Percentiles rank a stretch among this genome's conserved stretches.
Conservation (phyloP, 2,329 filamentous ascomycete genomes). For the Calonectria honghensis region DNA sequence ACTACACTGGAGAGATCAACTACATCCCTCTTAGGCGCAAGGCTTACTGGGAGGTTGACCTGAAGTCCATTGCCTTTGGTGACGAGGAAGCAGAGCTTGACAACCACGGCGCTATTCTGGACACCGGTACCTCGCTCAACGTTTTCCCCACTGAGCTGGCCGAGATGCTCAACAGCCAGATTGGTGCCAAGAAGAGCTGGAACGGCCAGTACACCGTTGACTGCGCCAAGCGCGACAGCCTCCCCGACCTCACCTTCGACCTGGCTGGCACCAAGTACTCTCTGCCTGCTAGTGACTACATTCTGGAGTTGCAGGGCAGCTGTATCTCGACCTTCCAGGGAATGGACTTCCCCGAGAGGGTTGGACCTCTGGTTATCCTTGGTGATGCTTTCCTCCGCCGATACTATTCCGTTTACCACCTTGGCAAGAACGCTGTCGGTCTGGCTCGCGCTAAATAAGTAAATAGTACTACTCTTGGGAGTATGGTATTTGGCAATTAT, state of each 20-base stretch:
- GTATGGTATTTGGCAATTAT: slow-evolving; percentile 45
- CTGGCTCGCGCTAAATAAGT: slow-evolving; percentile 86
- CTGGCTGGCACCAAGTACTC: slow-evolving; percentile 95
- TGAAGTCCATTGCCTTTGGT: slow-evolving; percentile 93
- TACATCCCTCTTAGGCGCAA: slow-evolving; percentile 97
- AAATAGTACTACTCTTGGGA: slow-evolving; percentile 40
- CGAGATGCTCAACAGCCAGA: slow-evolving; percentile 97
- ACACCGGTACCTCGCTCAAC: slow-evolving; percentile 98
- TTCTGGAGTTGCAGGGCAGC: slow-evolving; percentile 94
- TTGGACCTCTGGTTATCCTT: slow-evolving; percentile 94
- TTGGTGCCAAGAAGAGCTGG: slow-evolving; percentile 97
- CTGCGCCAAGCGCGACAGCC: slow-evolving; percentile 86
- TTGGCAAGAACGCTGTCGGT: slow-evolving; percentile 91
- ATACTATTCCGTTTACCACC: slow-evolving; percentile 97
- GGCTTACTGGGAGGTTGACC: slow-evolving; percentile 99
- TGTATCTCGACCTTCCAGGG: slow-evolving; percentile 99
- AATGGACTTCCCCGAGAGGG: slow-evolving; percentile 92
- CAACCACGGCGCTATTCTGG: slow-evolving; percentile 95
- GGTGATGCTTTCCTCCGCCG: slow-evolving; percentile 90
- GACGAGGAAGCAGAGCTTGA: slow-evolving; percentile 91
- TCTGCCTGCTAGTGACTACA: slow-evolving; percentile 92
- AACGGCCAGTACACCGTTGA: slow-evolving; percentile 98
- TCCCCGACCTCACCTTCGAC: slow-evolving; percentile 94
- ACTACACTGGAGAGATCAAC: slow-evolving; percentile 89
- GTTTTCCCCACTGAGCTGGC: slow-evolving; percentile 93